Percentiles rank a stretch among this genome's conserved stretches.
These are phyloP conservation scores for Blakeslea trispora DNA, from an alignment of 371 early-diverging fungal genomes.

Conservation along the genomic window DNA sequence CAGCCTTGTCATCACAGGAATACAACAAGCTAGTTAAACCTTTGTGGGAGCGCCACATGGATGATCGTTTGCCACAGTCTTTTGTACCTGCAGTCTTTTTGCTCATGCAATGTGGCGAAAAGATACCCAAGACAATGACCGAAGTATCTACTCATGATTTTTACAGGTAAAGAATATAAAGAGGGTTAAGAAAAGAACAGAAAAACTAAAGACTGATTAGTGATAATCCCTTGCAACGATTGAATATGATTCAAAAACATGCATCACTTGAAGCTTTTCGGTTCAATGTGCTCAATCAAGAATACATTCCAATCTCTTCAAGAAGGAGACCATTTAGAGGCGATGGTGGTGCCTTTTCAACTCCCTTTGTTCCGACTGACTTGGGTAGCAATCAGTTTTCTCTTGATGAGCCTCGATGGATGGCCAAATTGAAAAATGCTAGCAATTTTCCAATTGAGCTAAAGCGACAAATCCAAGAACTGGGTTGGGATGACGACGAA, in stretches of 20 bases:
- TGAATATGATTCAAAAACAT: slow-evolving; percentile 48
- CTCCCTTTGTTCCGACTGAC: slow-evolving; percentile 63
- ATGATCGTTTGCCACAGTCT: slow-evolving; percentile 44
- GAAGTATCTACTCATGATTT: slow-evolving; percentile 46
- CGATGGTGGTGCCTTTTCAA: slow-evolving; percentile 52
- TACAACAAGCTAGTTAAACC: slow-evolving; percentile 46
- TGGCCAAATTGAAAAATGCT: slow-evolving; percentile 56
- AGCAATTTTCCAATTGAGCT: slow-evolving; percentile 63
- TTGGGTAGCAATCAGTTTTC: slow-evolving; percentile 63
- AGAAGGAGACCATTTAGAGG: slow-evolving; percentile 60
- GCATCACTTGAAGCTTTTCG: slow-evolving; percentile 53
- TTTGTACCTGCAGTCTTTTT: slow-evolving; percentile 61
- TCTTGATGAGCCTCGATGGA: slow-evolving; percentile 63
- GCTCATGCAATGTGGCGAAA: slow-evolving; percentile 65
- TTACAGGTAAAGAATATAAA: slow-evolving; percentile 56
- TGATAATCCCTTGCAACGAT: slow-evolving; percentile 48
- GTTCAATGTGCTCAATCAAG: slow-evolving; percentile 55
- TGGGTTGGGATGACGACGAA: slow-evolving; percentile 67
- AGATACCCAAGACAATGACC: slow-evolving; percentile 52
- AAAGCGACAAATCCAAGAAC: slow-evolving; percentile 59
- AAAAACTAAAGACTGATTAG: slow-evolving; percentile 22
- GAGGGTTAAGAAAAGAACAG: no score
- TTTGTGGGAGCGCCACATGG: slow-evolving; percentile 58
- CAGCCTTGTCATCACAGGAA: slow-evolving; percentile 50
- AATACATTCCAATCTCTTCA: slow-evolving; percentile 53